Percentiles rank a stretch among this genome's conserved stretches.
Evolutionary conservation across 1,139 yeast genomes (phyloP).

Genomic region (Kazachstania sp.): DNA sequence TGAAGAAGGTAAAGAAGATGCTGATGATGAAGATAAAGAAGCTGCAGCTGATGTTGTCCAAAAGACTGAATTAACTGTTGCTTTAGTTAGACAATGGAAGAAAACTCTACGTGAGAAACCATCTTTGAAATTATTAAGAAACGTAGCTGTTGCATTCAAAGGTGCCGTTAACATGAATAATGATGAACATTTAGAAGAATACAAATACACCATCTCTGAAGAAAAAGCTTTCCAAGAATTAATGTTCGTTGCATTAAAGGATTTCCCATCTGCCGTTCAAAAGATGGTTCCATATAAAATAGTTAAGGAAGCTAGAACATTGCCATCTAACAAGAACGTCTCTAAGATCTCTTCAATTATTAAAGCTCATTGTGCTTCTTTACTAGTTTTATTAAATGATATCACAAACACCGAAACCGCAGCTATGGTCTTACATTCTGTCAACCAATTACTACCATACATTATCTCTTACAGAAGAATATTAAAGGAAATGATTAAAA

Average conservation of each 20-base stretch:
- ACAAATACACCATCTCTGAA: constrained; percentile 64
- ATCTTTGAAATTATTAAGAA: constrained; percentile 53
- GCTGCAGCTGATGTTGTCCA: constrained; percentile 22
- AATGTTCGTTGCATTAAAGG: constrained; percentile 62
- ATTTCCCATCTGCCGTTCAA: constrained; percentile 65
- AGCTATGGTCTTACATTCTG: constrained; percentile 57
- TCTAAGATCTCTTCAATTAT: constrained; percentile 54
- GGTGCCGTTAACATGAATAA: constrained; percentile 71
- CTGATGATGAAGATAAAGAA: constrained; percentile 17
- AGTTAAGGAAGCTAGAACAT: constrained; percentile 39
- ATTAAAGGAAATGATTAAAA: constrained; percentile 57
- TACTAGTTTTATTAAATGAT: constrained; percentile 59
- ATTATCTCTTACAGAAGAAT: constrained; percentile 70
- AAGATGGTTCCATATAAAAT: constrained; percentile 54
- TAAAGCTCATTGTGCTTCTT: constrained; percentile 66
- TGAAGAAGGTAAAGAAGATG: constrained; percentile 45
- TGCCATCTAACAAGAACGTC: constrained; percentile 51
- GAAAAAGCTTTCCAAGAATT: constrained; percentile 70
- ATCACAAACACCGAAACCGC: constrained; percentile 78
- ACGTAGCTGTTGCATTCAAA: constrained; percentile 71
- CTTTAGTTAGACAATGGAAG: constrained; percentile 62
- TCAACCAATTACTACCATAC: constrained; percentile 74
- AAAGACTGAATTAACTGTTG: constrained; percentile 49
- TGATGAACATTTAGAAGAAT: constrained; percentile 40
- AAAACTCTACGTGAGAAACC: constrained; percentile 47